Conservation (phyloP, 345 rosid species). For the Aegle marmelos region DNA sequence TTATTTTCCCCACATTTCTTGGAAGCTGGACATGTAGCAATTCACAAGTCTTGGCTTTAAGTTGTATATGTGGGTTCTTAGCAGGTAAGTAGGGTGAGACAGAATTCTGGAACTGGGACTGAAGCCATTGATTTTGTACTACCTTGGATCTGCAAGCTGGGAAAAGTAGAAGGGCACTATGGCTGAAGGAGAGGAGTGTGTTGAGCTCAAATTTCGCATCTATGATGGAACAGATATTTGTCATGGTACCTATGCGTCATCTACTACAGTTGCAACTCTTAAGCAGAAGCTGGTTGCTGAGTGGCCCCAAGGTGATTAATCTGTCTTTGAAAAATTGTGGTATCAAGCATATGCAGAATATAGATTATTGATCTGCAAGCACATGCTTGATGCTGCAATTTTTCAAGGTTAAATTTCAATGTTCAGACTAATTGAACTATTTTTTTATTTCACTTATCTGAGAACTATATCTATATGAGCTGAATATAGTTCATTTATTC, state of each 20-base stretch:
- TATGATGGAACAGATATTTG: slow-evolving; percentile 43
- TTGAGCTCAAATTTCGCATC: slow-evolving; percentile 44
- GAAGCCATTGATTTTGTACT: slow-evolving; percentile 9
- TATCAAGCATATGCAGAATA: too few species aligned
- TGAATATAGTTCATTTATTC: neutral
- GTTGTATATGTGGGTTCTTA: neutral
- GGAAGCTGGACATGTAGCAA: neutral
- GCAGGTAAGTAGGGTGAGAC: slow-evolving; percentile 23
- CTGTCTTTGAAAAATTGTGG: neutral
- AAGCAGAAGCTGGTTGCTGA: slow-evolving; percentile 41
- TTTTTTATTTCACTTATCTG: neutral
- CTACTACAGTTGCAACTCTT: slow-evolving; percentile 35
- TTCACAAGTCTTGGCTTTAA: neutral
- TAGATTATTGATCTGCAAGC: too few species aligned
- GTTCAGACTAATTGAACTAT: slow-evolving; percentile 11
- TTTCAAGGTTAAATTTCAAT: neutral
- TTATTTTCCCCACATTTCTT: neutral
- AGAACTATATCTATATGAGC: neutral
- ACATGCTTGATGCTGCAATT: neutral
- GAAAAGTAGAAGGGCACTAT: slow-evolving; percentile 17
- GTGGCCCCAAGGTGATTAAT: slow-evolving; percentile 44
- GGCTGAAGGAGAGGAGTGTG: slow-evolving; percentile 26
- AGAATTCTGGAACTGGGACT: slow-evolving; percentile 9
- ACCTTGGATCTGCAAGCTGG: slow-evolving; percentile 22
- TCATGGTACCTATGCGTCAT: slow-evolving; percentile 29